Evolutionary conservation across 768 basidiomycete species (phyloP), one percentile per base, ranked within the genome.

Genomic region (Collybiopsis luxurians): DNA sequence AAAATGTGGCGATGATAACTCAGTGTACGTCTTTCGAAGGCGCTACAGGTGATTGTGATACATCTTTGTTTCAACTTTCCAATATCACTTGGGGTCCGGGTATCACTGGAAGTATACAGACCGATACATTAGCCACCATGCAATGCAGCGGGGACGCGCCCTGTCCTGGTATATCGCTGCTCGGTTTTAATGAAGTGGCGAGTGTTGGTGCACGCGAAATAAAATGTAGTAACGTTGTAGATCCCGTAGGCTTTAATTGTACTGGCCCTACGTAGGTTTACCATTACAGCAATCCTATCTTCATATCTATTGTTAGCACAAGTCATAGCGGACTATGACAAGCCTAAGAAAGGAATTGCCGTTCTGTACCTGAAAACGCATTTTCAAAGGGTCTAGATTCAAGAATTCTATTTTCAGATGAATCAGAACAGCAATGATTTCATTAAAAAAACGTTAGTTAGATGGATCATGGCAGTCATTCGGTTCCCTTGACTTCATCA

Each of bases 141-240:
- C 63, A 70, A 53, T 73, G 72, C 60, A 72, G 72, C 39, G 71
- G 65, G n/a, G 64, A 67, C 2, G 67, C 63, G 11, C 70, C 71
- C 17, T 73, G 72, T 42, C 45, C 61, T 4, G 63, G 62, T 31
- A 63, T 70, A 21, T 38, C 56, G 13, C 60, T 70, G 21, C 53
- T 63, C 7, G 68, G 51, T 21, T 60, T 68, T 57, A 61, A 68
- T 13, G 27, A 57, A 0, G 60, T 68, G 9, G 39, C 13, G 13
- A 63, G 66, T 4, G 53, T 52, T 2, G 62, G 60, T 7, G 49
- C 55, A 21, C 45, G 63, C 6, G 51, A 55, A n/a, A 62, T 66
- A 2, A 59, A 42, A 23, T 68, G 67, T 44, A 62, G 59, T 12
- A 55, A 67, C 57, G 50, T 67, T n/a, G 31, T 53, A 24, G 53